Conservation (phyloP, 139 green algal genomes). For the Picochlorum sp. region DNA sequence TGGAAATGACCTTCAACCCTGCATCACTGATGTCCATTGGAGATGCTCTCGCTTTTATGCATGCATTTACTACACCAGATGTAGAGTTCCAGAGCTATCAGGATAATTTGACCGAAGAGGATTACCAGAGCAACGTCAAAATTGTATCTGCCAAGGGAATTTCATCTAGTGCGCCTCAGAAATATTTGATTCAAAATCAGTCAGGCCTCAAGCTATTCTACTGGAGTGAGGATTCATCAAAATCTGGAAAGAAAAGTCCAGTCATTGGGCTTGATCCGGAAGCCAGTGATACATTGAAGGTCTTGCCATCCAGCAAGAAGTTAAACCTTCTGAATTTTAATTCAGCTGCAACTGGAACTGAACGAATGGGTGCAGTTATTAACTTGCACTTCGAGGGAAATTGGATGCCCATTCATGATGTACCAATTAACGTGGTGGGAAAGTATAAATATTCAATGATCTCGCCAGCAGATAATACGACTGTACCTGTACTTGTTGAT, state of each 20-base stretch:
- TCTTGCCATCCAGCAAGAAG: constrained; percentile 28
- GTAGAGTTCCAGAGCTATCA: not conserved
- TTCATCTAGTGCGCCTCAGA: constrained; percentile 50
- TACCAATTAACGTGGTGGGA: constrained; percentile 70
- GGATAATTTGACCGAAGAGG: not conserved
- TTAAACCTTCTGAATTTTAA: constrained; percentile 22
- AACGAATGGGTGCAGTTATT: constrained; percentile 53
- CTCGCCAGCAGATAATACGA: constrained; percentile 41
- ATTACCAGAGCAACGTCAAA: constrained; percentile 1
- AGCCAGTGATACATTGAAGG: constrained; percentile 43
- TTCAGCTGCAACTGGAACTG: constrained; percentile 29
- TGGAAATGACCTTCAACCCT: constrained; percentile 70
- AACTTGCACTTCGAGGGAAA: constrained; percentile 74
- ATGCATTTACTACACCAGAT: constrained; percentile 1
- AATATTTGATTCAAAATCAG: constrained; percentile 79
- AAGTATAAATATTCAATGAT: constrained; percentile 79
- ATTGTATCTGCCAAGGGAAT: not conserved
- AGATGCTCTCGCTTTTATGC: constrained; percentile 51
- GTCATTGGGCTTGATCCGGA: constrained; percentile 29
- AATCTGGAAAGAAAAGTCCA: constrained; percentile 2
- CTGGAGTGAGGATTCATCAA: constrained; percentile 37
- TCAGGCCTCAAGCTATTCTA: constrained; percentile 65
- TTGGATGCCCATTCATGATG: constrained; percentile 69
- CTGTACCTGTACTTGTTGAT: constrained; percentile 65
- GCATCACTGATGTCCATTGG: constrained; percentile 63